Percentiles rank a stretch among this genome's conserved stretches.
phyloP scores from a whole-genome alignment of 2,329 filamentous ascomycete genomes.

The Aspergillus eucalypticola region DNA sequence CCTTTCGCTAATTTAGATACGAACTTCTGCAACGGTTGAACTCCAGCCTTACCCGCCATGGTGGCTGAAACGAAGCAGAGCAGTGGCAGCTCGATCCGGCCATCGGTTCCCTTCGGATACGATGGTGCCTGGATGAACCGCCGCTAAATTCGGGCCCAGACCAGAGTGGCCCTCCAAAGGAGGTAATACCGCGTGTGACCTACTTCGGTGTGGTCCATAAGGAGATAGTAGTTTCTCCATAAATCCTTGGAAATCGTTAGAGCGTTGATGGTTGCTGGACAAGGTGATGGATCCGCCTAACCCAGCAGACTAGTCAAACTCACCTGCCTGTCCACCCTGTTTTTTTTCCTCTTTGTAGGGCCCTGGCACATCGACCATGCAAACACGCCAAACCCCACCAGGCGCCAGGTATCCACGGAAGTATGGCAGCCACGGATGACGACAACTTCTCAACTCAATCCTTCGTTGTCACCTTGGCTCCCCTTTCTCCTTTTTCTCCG shows the following conservation, averaged over 20 bases:
- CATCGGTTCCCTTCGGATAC: not conserved
- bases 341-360: not conserved
- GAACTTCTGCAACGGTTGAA: no score
- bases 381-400: conserved; percentile 4
- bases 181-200: not conserved
- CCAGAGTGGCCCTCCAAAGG: not conserved
- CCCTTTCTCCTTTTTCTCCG: not conserved
- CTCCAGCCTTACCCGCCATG: no score
- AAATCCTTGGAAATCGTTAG: not conserved
- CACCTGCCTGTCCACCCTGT: not conserved
- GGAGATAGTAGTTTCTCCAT: not conserved
- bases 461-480: not conserved
- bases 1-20: no score
- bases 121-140: not conserved
- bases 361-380: not conserved
- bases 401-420: not conserved
- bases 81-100: not conserved
- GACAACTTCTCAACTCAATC: not conserved
- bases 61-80: not conserved
- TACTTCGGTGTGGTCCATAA: not conserved
- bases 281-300: not conserved
- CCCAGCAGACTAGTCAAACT: not conserved
- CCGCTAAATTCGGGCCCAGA: not conserved
- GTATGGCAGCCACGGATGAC: conserved; percentile 6
- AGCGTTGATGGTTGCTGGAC: not conserved